A percentile compares a stretch with the other conserved stretches of the same genome.
phyloP scores from a whole-genome alignment of 805 yeast genomes.

The Cyberlindnera americana region DNA sequence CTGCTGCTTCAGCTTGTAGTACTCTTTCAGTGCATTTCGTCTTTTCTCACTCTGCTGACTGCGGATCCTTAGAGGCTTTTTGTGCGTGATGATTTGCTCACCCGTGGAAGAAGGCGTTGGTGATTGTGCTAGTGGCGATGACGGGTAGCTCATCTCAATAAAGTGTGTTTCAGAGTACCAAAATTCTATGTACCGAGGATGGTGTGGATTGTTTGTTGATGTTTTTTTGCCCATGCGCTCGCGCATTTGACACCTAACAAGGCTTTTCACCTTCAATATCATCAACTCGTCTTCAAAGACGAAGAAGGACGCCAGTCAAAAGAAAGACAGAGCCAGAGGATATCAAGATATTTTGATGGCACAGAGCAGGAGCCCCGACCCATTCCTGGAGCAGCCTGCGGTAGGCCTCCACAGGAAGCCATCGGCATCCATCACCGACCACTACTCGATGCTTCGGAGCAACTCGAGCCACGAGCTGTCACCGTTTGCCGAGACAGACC shows the following conservation, averaged over 20 bases:
- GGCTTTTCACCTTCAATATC: too few relatives aligned
- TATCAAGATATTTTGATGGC: neutral
- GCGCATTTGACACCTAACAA: too few relatives aligned
- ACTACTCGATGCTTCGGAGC: slow-evolving; percentile 18
- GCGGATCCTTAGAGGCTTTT: slow-evolving; percentile 25
- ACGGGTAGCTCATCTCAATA: slow-evolving; percentile 5
- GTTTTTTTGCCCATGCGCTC: neutral
- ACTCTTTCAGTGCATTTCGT: slow-evolving; percentile 40
- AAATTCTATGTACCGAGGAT: too few relatives aligned
- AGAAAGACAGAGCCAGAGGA: too few relatives aligned
- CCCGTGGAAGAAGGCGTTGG: slow-evolving; percentile 1
- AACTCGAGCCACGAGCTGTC: slow-evolving; percentile 5
- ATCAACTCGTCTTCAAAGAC: too few relatives aligned
- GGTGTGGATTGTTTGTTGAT: neutral
- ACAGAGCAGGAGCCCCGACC: neutral
- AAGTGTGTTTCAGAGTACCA: too few relatives aligned
- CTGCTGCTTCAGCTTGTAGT: slow-evolving; percentile 37
- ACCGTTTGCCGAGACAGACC: neutral
- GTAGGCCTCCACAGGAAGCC: slow-evolving; percentile 3
- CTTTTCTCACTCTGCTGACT: slow-evolving; percentile 28
- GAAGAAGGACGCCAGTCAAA: too few relatives aligned
- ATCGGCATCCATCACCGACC: slow-evolving; percentile 16
- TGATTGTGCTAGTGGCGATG: neutral
- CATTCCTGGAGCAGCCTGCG: neutral
- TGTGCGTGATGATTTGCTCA: slow-evolving; percentile 21